Conservation (phyloP, 2,329 filamentous ascomycete species). For the Fusarium sp. region DNA sequence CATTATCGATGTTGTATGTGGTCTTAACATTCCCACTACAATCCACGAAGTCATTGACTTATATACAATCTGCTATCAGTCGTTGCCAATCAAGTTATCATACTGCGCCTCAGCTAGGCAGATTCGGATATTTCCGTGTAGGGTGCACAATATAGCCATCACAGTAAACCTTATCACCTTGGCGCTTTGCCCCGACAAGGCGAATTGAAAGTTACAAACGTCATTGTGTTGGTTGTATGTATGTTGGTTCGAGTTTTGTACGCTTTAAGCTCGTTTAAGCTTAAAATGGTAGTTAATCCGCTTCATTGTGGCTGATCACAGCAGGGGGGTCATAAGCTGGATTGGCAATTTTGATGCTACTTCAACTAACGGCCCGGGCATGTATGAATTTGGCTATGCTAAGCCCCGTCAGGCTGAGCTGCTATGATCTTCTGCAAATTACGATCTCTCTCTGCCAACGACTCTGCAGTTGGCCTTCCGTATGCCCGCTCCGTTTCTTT, state of each 20-base stretch:
- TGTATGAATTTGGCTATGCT: background rate
- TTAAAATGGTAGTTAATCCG: background rate
- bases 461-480: conserved; percentile 19
- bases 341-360: background rate
- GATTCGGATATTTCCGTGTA: too few species aligned
- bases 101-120: too few species aligned
- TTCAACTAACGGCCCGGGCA: background rate
- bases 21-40: too few species aligned
- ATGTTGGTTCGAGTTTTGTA: background rate
- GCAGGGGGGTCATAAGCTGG: background rate
- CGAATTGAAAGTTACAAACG: too few species aligned
- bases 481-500: conserved; percentile 30
- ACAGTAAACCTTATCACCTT: too few species aligned
- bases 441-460: conserved; percentile 26
- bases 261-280: background rate
- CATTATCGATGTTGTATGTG: too few species aligned
- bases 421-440: conserved; percentile 34
- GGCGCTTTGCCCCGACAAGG: too few species aligned
- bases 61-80: too few species aligned
- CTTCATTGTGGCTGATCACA: background rate
- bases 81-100: too few species aligned
- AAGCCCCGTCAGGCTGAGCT: conserved; percentile 24
- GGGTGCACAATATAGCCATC: too few species aligned
- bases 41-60: too few species aligned
- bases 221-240: background rate